Conservation (phyloP, 2,329 filamentous ascomycete species). For the Waltergamsia citrina region DNA sequence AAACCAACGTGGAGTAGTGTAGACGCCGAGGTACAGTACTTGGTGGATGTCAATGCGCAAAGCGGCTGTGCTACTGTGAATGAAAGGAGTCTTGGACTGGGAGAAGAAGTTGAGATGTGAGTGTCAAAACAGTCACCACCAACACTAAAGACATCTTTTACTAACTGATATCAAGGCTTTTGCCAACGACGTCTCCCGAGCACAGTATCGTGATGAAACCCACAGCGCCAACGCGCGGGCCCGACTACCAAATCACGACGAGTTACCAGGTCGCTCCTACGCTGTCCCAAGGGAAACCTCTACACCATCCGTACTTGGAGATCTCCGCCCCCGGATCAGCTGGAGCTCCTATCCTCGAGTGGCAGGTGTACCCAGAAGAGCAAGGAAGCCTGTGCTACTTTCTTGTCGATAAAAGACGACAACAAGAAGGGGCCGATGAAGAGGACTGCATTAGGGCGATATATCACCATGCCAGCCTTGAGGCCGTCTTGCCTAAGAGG, state of each 20-base stretch:
- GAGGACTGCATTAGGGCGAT: conserved; percentile 2
- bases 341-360: conserved; percentile 1
- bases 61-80: not conserved
- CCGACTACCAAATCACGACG: too few relatives aligned
- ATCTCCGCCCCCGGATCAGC: not conserved
- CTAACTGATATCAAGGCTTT: not conserved
- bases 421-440: not conserved
- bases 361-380: conserved; percentile 3
- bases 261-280: not conserved
- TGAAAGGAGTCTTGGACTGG: conserved; percentile 1
- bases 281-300: not conserved
- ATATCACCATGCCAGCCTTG: conserved; percentile 3
- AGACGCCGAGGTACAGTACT: conserved; percentile 1
- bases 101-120: not conserved
- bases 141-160: not conserved
- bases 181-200: too few relatives aligned
- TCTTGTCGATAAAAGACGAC: conserved; percentile 1
- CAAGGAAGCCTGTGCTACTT: conserved; percentile 2
- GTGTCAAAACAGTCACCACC: not conserved
- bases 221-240: too few relatives aligned
- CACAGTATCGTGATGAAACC: too few relatives aligned
- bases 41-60: not conserved
- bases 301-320: conserved; percentile 1
- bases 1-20: conserved; percentile 1
- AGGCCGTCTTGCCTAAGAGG: not conserved